These are phyloP conservation scores for Sporopachydermia cereana DNA, from an alignment of 1,139 yeast genomes.

Conservation along the genomic window DNA sequence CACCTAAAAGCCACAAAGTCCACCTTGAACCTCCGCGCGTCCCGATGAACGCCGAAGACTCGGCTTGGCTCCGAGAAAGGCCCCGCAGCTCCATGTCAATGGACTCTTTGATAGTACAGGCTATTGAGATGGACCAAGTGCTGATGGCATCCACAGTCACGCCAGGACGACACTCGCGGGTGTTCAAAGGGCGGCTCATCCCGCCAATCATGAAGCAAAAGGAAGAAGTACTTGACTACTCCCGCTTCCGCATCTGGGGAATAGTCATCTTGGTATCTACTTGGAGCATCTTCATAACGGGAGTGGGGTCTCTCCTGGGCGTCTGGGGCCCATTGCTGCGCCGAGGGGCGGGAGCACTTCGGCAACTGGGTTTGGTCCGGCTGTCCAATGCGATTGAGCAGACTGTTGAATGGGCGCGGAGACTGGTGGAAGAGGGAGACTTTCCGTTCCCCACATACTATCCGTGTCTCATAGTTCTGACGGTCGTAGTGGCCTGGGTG, in stretches of 20 bases:
- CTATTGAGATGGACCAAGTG: conserved; percentile 4
- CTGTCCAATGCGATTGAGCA: background rate
- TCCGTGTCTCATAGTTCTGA: conserved; percentile 39
- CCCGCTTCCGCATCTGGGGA: background rate
- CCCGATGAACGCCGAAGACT: too few relatives aligned
- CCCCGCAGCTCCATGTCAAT: too few relatives aligned
- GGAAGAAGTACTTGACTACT: background rate
- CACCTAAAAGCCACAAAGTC: too few relatives aligned
- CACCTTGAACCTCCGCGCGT: too few relatives aligned
- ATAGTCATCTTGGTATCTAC: conserved; percentile 16
- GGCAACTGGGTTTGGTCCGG: conserved; percentile 1
- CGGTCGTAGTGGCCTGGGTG: conserved; percentile 57
- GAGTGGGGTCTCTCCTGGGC: conserved; percentile 19
- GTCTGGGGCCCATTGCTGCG: conserved; percentile 12
- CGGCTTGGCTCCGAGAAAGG: too few relatives aligned
- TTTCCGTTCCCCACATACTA: conserved; percentile 33
- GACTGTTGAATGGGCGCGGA: conserved; percentile 9
- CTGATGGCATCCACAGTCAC: background rate
- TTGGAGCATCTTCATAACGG: conserved; percentile 18
- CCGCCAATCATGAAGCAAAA: background rate
- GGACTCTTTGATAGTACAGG: background rate
- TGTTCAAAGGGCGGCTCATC: background rate
- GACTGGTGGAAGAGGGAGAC: conserved; percentile 23
- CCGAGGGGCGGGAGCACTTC: conserved; percentile 1
- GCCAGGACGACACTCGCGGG: background rate